These are phyloP conservation scores for Tilletia horrida DNA, from an alignment of 1,284 basidiomycete genomes.

Conservation along the genomic window DNA sequence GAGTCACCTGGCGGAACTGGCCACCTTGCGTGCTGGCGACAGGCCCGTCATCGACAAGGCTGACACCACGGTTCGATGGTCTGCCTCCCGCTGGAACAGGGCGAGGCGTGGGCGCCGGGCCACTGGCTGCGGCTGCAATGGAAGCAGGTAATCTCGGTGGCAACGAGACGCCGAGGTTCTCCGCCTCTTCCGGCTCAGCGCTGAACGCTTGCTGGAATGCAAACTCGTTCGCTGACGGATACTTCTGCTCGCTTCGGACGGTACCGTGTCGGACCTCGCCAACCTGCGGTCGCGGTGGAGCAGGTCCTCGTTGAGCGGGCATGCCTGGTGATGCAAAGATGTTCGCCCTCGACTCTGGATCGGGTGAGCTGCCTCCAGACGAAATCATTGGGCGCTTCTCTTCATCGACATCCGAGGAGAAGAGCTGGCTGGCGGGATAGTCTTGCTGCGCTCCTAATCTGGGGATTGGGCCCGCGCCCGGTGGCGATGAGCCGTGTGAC, in stretches of 20 bases:
- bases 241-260: slow-evolving; percentile 41
- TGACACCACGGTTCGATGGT: slow-evolving; percentile 38
- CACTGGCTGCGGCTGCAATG: slow-evolving; percentile 15
- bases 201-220: slow-evolving; percentile 39
- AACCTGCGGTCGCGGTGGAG: slow-evolving; percentile 9
- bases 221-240: slow-evolving; percentile 40
- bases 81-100: slow-evolving; percentile 21
- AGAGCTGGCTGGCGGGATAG: slow-evolving; percentile 25
- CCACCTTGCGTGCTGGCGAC: slow-evolving; percentile 33
- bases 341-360: slow-evolving; percentile 22
- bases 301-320: neutral
- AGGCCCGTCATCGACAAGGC: slow-evolving; percentile 52
- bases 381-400: slow-evolving; percentile 46
- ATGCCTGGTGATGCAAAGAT: slow-evolving; percentile 22
- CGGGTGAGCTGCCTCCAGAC: slow-evolving; percentile 37
- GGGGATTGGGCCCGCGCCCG: neutral
- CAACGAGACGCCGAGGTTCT: neutral
- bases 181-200: slow-evolving; percentile 39
- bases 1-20: slow-evolving; percentile 45
- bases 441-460: slow-evolving; percentile 28
- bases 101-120: slow-evolving; percentile 18
- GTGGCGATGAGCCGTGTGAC: slow-evolving; percentile 24
- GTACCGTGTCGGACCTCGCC: slow-evolving; percentile 38
- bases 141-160: slow-evolving; percentile 11
- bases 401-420: slow-evolving; percentile 30